A percentile compares a stretch with the other conserved stretches of the same genome.
Evolutionary conservation across 2,329 filamentous ascomycete genomes (phyloP).

Genomic region (Reticulascus tulasneorum): DNA sequence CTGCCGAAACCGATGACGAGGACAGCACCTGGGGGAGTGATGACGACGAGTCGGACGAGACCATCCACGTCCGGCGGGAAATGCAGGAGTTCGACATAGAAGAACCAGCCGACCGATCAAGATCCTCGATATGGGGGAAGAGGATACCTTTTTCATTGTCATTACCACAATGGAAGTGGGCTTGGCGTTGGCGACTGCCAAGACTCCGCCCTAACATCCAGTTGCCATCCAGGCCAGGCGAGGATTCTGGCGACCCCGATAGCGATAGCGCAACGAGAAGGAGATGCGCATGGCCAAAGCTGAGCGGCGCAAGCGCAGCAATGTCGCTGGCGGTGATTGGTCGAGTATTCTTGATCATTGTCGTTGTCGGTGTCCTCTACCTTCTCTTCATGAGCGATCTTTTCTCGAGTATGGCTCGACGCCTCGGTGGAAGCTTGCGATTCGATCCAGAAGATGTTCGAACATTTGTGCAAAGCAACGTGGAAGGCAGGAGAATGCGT

Average conservation of each 20-base stretch:
- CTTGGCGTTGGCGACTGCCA: slow-evolving; percentile 50
- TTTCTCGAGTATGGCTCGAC: slow-evolving; percentile 62
- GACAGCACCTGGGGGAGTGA: slow-evolving; percentile 50
- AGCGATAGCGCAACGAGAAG: slow-evolving; percentile 21
- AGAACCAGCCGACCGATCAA: slow-evolving; percentile 51
- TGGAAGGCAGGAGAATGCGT: slow-evolving; percentile 66
- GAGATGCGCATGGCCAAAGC: slow-evolving; percentile 13
- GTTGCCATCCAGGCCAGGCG: slow-evolving; percentile 36
- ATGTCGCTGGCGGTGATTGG: slow-evolving; percentile 41
- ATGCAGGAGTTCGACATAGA: slow-evolving; percentile 88
- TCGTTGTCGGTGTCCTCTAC: slow-evolving; percentile 77
- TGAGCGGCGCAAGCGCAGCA: slow-evolving; percentile 12
- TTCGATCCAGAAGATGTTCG: slow-evolving; percentile 84
- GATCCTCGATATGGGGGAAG: slow-evolving; percentile 49
- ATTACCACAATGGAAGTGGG: slow-evolving; percentile 52
- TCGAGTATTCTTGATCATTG: slow-evolving; percentile 68
- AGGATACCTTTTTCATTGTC: slow-evolving; percentile 50
- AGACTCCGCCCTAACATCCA: slow-evolving; percentile 43
- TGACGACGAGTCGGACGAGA: slow-evolving; percentile 45
- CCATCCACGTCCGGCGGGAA: slow-evolving; percentile 69
- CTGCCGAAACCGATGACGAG: slow-evolving; percentile 74
- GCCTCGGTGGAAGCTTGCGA: slow-evolving; percentile 60
- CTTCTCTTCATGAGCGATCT: slow-evolving; percentile 82
- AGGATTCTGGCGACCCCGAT: slow-evolving; percentile 17
- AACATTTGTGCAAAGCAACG: slow-evolving; percentile 66